Evolutionary conservation across 1,139 yeast species (phyloP).

Genomic region (Diutina rugosa): DNA sequence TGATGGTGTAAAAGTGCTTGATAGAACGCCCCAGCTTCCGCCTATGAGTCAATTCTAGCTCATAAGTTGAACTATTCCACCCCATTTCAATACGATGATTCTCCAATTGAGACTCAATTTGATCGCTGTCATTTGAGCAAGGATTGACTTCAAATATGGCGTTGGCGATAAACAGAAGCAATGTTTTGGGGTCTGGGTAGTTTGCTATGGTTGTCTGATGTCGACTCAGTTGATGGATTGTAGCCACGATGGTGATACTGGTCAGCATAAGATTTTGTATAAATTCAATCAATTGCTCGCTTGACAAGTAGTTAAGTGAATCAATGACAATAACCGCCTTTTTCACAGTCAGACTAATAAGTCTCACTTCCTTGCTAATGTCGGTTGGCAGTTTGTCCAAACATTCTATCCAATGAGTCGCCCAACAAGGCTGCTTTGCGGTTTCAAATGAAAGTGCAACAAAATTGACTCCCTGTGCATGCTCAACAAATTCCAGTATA

Average conservation of each 20-base stretch:
- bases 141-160: conserved; percentile 52
- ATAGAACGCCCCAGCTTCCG: conserved; percentile 78
- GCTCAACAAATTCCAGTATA: conserved; percentile 41
- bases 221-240: conserved; percentile 30
- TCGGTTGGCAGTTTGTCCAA: conserved; percentile 12
- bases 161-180: conserved; percentile 59
- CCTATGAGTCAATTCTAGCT: conserved; percentile 45
- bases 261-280: conserved; percentile 46
- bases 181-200: conserved; percentile 38
- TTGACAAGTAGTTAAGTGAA: conserved; percentile 48
- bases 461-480: conserved; percentile 26
- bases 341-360: conserved; percentile 8
- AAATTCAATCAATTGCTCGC: conserved; percentile 35
- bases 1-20: conserved; percentile 39
- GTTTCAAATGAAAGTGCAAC: conserved; percentile 48
- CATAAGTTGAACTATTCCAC: conserved; percentile 35
- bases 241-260: conserved; percentile 40
- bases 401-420: conserved; percentile 38
- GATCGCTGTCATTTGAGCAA: conserved; percentile 16
- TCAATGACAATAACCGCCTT: conserved; percentile 45
- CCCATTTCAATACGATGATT: conserved; percentile 30
- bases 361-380: conserved; percentile 13
- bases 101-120: conserved; percentile 34
- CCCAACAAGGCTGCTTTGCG: conserved; percentile 33
- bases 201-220: conserved; percentile 27